Base-by-base conservation (phyloP, 2,329 filamentous ascomycete genomes). In the Aphanocladium album region DNA sequence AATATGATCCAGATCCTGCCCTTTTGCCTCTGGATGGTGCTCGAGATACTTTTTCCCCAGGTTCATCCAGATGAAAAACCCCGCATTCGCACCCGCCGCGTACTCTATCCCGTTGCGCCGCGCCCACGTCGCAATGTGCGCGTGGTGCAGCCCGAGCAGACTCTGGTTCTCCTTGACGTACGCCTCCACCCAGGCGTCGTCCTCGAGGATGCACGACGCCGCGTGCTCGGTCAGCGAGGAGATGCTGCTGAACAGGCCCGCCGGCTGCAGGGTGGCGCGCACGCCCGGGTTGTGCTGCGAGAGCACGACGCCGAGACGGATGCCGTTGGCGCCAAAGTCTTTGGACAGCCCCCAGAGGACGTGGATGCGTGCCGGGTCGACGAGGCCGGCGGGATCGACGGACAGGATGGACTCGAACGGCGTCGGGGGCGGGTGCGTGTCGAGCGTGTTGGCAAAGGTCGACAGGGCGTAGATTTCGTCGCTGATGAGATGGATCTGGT, bases 321-420 rank as follows among this genome's bases (percentile, higher is more conserved):
- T 69, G 0, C 84, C 84, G 46, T 83, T 84, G 21, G 80, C 79
- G 25, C 81, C 80, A 68, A 86, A 86, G 67, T 84, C 82, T 65
- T 81, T 79, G 55, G 71, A 75, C 65, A 76, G 72, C 25, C 76
- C 74, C 69, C 79, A 77, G 23, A 83, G 68, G 1, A 83, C 77
- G 67, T 87, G 84, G 0, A 86, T 72, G 1, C 78, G 73, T 8
- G 68, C 63, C 1, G 77, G 72, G 60, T 85, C 77, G 35, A 86
- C 81, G 35, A 81, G 64, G 0, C 70, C 76, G 0, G 66, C 61
- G 0, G 72, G 67, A 23, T 80, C 72, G 19, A 83, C 76, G 0
- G 79, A 73, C 2, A 83, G 69, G 0, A 71, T 69, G 0, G 80
- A 83, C 11, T 74, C 73, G 62, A 85, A 84, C 3, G 6, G 21